These are phyloP conservation scores for Mortierella claussenii DNA, from an alignment of 192 early-diverging fungal species.

Conservation along the genomic window DNA sequence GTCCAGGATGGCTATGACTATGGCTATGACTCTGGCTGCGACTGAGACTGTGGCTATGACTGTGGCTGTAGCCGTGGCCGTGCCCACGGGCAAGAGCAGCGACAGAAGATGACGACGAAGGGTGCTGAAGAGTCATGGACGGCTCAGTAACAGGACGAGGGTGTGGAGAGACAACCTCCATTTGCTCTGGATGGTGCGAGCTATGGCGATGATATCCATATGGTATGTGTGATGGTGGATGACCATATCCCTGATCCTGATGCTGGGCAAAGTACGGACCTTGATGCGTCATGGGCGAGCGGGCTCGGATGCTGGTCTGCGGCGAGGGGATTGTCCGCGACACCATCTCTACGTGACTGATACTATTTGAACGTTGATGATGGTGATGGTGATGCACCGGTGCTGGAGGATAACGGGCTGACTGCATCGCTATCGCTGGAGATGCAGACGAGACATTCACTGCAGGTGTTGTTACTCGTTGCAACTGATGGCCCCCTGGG, in stretches of 20 bases:
- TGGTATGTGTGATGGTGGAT: slow-evolving; percentile 1
- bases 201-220: slow-evolving; percentile 25
- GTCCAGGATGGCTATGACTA: slow-evolving; percentile 26
- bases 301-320: slow-evolving; percentile 12
- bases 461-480: slow-evolving; percentile 22
- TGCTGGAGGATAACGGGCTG: slow-evolving; percentile 7
- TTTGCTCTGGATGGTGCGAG: slow-evolving; percentile 17
- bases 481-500: slow-evolving; percentile 7
- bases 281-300: slow-evolving; percentile 38
- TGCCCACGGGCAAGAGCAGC: background rate
- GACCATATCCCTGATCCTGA: slow-evolving; percentile 23
- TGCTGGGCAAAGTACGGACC: slow-evolving; percentile 28
- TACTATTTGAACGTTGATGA: slow-evolving; percentile 42
- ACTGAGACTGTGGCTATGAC: background rate
- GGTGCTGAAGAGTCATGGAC: slow-evolving; percentile 11
- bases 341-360: slow-evolving; percentile 28
- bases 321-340: slow-evolving; percentile 28
- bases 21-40: slow-evolving; percentile 9
- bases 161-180: slow-evolving; percentile 25
- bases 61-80: background rate
- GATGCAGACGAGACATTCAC: slow-evolving; percentile 9
- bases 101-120: background rate
- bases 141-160: slow-evolving; percentile 17
- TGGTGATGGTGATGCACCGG: slow-evolving; percentile 7
- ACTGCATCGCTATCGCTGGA: slow-evolving; percentile 8